Evolutionary conservation across 2,329 filamentous ascomycete genomes (phyloP).

Genomic region (Arthroderma sp.): DNA sequence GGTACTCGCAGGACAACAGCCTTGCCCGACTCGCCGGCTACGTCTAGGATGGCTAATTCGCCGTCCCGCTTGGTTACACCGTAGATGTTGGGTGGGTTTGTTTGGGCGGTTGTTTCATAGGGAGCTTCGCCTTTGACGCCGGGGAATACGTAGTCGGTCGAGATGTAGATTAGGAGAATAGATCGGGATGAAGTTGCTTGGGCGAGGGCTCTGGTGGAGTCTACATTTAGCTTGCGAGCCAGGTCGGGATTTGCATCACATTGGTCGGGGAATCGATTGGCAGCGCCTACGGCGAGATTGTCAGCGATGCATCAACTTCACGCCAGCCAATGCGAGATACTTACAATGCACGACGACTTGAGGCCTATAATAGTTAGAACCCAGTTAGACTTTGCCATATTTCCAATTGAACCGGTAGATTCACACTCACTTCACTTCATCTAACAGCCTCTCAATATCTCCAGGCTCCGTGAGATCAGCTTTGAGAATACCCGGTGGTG

Average conservation of each 20-base stretch:
- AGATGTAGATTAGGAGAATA: constrained; percentile 45
- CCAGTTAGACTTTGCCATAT: background rate
- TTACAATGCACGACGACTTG: constrained; percentile 69
- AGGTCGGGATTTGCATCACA: constrained; percentile 67
- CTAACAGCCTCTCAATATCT: constrained; percentile 35
- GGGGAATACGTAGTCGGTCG: constrained; percentile 67
- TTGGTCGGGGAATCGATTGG: constrained; percentile 76
- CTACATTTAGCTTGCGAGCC: constrained; percentile 60
- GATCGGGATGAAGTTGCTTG: constrained; percentile 46
- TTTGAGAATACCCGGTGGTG: constrained; percentile 53
- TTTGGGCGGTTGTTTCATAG: constrained; percentile 52
- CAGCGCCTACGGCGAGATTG: constrained; percentile 47
- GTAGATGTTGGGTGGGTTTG: constrained; percentile 67
- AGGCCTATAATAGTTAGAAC: constrained; percentile 38
- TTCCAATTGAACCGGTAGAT: background rate
- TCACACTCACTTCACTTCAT: constrained; percentile 38
- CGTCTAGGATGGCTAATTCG: constrained; percentile 54
- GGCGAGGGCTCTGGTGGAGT: constrained; percentile 55
- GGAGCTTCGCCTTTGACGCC: constrained; percentile 72
- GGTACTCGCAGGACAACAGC: constrained; percentile 67
- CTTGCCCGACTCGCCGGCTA: constrained; percentile 39
- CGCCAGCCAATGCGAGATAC: constrained; percentile 14
- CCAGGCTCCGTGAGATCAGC: constrained; percentile 36
- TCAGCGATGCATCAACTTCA: background rate
- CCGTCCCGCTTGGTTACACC: constrained; percentile 61